Evolutionary conservation across 2,329 filamentous ascomycete genomes (phyloP), one percentile per base, ranked within the genome.

Genomic region (Curvularia hawaiiensis): DNA sequence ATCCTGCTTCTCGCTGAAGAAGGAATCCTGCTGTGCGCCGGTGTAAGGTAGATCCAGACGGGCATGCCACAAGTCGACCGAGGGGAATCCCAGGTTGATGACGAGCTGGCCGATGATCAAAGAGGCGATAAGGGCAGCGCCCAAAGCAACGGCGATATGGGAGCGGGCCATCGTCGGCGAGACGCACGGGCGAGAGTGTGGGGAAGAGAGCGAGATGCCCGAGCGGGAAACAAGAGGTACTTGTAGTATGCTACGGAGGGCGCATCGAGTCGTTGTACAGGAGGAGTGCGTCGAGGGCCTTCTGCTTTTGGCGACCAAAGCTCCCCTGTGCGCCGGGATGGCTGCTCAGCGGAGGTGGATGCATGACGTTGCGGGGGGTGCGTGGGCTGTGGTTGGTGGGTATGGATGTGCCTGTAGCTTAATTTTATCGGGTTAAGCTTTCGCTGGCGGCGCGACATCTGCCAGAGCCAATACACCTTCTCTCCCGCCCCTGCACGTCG

Each of bases 101-200:
- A 77, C 62, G 24, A 78, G 70, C 63, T 76, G 72, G 33, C 69
- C 65, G 33, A 75, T 62, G 39, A 77, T 68, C 48, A 79, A 47
- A 24, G 72, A 58, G 10, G 70, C 68, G 50, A 75, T 40, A 60
- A 73, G 62, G 22, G 77, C 71, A 9, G 74, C 72, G 52, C 68
- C 71, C 45, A 78, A 39, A 62, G 77, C 76, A 60, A 77, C 66
- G 30, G 69, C 67, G 47, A 77, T 62, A 59, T 77, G 75, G 54
- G 74, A 73, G 67, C 74, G 75, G 64, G 75, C 76, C 77, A 79
- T 79, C 58, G 53, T 53, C 54, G 61, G 54, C 43, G 31, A 62
- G 53, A 65, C 54, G 56, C 63, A 50, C 59, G 50, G 64, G 38
- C 58, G 60, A 65, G 71, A 31, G 30, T 31, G 30, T 31, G 30